Evolutionary conservation across 2,329 filamentous ascomycete species (phyloP), one percentile per base, ranked within the genome.

Genomic region (Xylariaceae sp.): DNA sequence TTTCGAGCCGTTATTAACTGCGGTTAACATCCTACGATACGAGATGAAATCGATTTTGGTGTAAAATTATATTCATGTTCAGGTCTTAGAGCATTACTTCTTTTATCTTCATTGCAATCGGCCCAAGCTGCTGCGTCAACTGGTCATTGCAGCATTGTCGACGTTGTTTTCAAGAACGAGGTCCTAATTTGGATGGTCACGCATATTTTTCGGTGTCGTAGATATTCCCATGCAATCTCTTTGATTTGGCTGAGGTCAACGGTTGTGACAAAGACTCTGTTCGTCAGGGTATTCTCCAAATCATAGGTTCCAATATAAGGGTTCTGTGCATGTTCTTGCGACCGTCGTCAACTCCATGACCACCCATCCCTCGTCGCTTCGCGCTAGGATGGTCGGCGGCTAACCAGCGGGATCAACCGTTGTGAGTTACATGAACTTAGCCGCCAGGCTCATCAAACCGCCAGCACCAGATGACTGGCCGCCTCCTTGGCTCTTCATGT

Each of bases 401-500:
- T 13, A 8, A 3, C 15, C 6, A 18, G 22, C 18, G 41, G 37
- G 16, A 40, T 21, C 12, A 12, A 12, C 18, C 18, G 2, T 43
- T 29, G 12, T 29, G 21, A 18, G 16, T 39, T 64, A 61, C 41
- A 70, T 54, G 61, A 70, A 69, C 61, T 70, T 70, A 47, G 65
- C 65, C 1, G 67, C 67, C 43, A 70, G 52, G 26, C 62, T 53
- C 34, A 69, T 47, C n/a, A 70, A 49, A 16, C 60, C 47, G 15
- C 61, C 62, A 48, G 47, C 44, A 16, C 64, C 61, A 18, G 43
- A 63, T 13, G 59, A 61, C 5, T 73, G 70, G 34, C 76, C 74
- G 59, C 77, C 71, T 18, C 79, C 80, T 68, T 90, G 80, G 63
- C 80, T 84, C 81, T 95, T 92, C 76, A 95, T 74, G 71, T 92